Conservation (phyloP, 805 yeast species). For the Metschnikowia anglica region DNA sequence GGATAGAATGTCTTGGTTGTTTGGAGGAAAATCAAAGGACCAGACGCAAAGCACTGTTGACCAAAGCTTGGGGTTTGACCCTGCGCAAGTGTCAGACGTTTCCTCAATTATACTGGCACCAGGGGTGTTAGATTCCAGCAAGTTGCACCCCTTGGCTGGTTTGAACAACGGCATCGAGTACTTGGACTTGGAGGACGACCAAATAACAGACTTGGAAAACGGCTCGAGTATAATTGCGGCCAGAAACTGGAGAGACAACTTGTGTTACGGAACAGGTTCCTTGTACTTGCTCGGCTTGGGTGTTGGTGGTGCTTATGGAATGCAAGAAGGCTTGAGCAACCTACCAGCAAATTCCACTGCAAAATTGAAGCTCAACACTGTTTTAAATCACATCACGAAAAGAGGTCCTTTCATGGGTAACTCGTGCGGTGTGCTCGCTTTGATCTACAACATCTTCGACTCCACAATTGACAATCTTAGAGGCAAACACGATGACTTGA, state of each 20-base stretch:
- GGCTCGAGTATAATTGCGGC: conserved; percentile 89
- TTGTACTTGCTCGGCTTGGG: conserved; percentile 86
- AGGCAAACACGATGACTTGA: conserved; percentile 84
- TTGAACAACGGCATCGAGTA: conserved; percentile 87
- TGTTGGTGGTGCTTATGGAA: conserved; percentile 84
- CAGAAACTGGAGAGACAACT: conserved; percentile 97
- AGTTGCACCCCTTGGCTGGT: conserved; percentile 90
- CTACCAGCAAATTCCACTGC: conserved; percentile 76
- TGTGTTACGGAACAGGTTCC: conserved; percentile 97
- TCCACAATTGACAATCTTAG: conserved; percentile 74
- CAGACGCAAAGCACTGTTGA: conserved; percentile 25
- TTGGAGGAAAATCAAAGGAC: conserved; percentile 36
- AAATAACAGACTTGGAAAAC: conserved; percentile 74
- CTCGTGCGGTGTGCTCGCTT: conserved; percentile 90
- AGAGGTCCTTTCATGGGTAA: conserved; percentile 97
- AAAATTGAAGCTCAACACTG: conserved; percentile 81
- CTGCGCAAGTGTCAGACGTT: conserved; percentile 61
- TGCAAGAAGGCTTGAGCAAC: conserved; percentile 78
- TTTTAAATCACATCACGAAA: conserved; percentile 87
- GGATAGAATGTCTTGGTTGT: conserved; percentile 48
- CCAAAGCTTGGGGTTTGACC: conserved; percentile 59
- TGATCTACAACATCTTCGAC: conserved; percentile 83
- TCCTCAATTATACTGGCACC: conserved; percentile 60
- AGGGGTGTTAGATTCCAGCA: conserved; percentile 63
- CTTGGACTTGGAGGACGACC: conserved; percentile 81